A percentile compares a stretch with the other conserved stretches of the same genome.
Conservation (phyloP, 495 filamentous ascomycete species). For the Xylaria nigripes region DNA sequence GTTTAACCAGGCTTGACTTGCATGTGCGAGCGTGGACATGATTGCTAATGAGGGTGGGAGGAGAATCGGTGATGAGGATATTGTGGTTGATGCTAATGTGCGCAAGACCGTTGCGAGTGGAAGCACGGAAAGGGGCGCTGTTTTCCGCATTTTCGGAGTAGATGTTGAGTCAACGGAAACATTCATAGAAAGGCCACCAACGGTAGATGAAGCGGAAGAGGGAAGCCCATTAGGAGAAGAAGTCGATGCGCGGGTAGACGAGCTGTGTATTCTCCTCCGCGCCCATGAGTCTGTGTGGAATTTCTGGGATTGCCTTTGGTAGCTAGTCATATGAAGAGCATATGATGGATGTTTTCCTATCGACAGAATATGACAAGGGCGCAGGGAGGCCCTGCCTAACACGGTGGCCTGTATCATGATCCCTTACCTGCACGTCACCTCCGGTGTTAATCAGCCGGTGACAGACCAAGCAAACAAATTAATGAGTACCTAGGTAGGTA, state of each 20-base stretch:
- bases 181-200: constrained; percentile 13
- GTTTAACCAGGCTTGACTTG: constrained; percentile 49
- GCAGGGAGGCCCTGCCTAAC: constrained; percentile 20
- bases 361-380: constrained; percentile 12
- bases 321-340: constrained; percentile 18
- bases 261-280: constrained; percentile 33
- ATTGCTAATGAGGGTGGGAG: constrained; percentile 61
- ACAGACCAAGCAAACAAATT: no score
- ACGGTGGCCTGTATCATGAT: constrained; percentile 20
- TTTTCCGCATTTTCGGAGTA: constrained; percentile 16
- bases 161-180: constrained; percentile 8
- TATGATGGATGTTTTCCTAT: constrained; percentile 12
- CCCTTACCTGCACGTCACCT: no score
- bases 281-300: constrained; percentile 7
- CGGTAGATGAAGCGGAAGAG: constrained; percentile 12
- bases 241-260: constrained; percentile 29
- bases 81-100: constrained; percentile 65
- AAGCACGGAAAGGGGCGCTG: constrained; percentile 58
- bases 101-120: constrained; percentile 68
- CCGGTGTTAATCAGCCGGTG: constrained; percentile 1
- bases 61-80: constrained; percentile 70
- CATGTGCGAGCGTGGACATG: constrained; percentile 63
- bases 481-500: no score
- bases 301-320: constrained; percentile 11
- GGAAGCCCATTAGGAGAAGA: constrained; percentile 10